These are phyloP conservation scores for Endoconidiophora laricicola DNA, from an alignment of 2,329 filamentous ascomycete species.

Conservation along the genomic window DNA sequence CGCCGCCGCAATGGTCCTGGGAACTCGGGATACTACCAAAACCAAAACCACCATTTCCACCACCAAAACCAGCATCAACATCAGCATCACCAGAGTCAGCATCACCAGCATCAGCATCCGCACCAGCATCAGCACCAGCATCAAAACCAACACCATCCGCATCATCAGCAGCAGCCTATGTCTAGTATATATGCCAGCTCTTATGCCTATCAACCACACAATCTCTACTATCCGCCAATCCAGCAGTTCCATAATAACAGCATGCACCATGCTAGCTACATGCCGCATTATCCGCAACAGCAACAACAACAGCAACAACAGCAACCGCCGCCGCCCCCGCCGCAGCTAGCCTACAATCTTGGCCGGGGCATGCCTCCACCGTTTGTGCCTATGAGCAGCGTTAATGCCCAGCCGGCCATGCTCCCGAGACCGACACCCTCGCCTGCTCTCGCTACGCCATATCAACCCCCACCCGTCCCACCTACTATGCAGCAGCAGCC, in stretches of 20 bases:
- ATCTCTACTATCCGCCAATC: slow-evolving; percentile 20
- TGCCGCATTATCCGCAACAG: slow-evolving; percentile 27
- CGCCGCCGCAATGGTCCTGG: slow-evolving; percentile 16
- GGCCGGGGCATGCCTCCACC: not conserved
- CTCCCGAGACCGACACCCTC: slow-evolving; percentile 35
- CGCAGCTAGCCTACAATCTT: not conserved
- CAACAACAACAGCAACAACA: not conserved
- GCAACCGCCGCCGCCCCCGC: not conserved
- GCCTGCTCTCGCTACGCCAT: slow-evolving; percentile 38
- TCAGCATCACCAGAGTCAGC: slow-evolving; percentile 18
- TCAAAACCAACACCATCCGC: slow-evolving; percentile 22
- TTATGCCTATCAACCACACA: slow-evolving; percentile 15
- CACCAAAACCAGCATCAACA: slow-evolving; percentile 9
- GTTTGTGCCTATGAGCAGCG: slow-evolving; percentile 20
- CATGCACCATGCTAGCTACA: slow-evolving; percentile 25
- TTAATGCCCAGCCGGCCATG: slow-evolving; percentile 25
- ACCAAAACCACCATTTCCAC: slow-evolving; percentile 22
- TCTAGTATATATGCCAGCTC: not conserved
- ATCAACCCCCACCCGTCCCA: slow-evolving; percentile 34
- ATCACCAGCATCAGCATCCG: slow-evolving; percentile 17
- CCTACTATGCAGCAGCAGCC: slow-evolving; percentile 24
- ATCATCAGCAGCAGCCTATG: slow-evolving; percentile 15
- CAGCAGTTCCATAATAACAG: slow-evolving; percentile 25
- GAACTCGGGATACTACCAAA: not conserved
- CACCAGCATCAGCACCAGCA: slow-evolving; percentile 14